Conservation (phyloP, 441 rosid species). For the Corymbia calophylla region DNA sequence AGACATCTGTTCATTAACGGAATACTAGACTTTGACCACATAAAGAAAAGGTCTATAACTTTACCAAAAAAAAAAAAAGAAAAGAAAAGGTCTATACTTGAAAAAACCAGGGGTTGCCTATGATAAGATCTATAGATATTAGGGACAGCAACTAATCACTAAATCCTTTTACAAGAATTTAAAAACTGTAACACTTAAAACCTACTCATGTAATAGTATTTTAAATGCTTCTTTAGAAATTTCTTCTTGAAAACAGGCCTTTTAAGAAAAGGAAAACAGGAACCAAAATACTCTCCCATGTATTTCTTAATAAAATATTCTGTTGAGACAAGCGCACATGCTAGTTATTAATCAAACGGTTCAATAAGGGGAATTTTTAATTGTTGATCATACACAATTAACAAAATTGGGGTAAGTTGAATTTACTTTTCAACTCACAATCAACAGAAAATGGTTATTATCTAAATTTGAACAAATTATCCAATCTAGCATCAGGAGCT, state of each 20-base stretch:
- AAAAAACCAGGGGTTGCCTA: neutral
- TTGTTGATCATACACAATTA: neutral
- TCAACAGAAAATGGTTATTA: neutral
- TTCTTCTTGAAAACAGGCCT: neutral
- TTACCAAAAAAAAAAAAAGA: too few relatives aligned
- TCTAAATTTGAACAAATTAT: neutral
- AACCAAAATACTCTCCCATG: neutral
- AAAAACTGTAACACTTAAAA: neutral
- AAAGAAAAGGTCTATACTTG: neutral
- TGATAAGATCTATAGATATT: neutral
- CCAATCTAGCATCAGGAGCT: too few relatives aligned
- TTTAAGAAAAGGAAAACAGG: neutral
- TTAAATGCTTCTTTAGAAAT: neutral
- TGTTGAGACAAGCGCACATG: neutral
- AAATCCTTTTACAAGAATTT: neutral
- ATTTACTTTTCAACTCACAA: neutral
- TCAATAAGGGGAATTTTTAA: neutral
- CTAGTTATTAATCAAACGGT: neutral
- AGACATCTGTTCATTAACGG: neutral
- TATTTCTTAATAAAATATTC: neutral
- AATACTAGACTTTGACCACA: neutral
- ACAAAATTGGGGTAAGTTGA: neutral
- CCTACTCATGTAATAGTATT: neutral
- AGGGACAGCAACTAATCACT: neutral
- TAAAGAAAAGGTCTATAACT: neutral